Evolutionary conservation across 2,329 filamentous ascomycete species (phyloP), one percentile per base, ranked within the genome.

Genomic region (Aspergillus persii): DNA sequence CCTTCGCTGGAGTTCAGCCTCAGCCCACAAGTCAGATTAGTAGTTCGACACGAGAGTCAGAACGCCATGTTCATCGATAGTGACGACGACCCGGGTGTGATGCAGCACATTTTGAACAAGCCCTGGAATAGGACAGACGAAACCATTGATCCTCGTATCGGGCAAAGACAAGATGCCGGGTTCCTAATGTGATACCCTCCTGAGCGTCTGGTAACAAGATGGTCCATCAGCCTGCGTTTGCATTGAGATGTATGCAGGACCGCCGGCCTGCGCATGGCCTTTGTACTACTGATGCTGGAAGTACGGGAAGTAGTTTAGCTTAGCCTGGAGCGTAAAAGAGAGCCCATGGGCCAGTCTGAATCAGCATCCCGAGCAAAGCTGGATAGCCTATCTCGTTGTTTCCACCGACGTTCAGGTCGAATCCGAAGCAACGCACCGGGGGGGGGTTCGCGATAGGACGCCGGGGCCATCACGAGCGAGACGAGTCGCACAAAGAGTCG

Each of bases 401-500:
- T 39, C 6, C 12, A n/a, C 4, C 36, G 4, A 6, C 15, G 4
- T n/a, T n/a, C 36, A 41, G 15, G 36, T 41, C 12, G 36, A 41
- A 12, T n/a, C 36, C 12, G 36, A 41, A 41, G 36, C n/a, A 41
- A n/a, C 36, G 36, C 11, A 41, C n/a, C 3, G 7, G 12, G 18
- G 18, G 36, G 36, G 7, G 4, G 36, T 15, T 41, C 36, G 36
- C 36, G 36, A 41, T n/a, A 41, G 36, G 36, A 41, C 4, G 36
- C 9, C 15, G 36, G 36, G 12, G 8, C 4, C 36, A 41, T 41
- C 15, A 41, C 36, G 36, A 41, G 15, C 11, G 6, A 41, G 36
- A n/a, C 36, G 36, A 47, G 44, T 39, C 30, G 30, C 26, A 36
- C 44, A 23, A 57, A 53, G 31, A 52, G 55, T 57, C 55, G 55